Conservation (phyloP, 2,329 filamentous ascomycete species). For the Hypomyces perniciosus region DNA sequence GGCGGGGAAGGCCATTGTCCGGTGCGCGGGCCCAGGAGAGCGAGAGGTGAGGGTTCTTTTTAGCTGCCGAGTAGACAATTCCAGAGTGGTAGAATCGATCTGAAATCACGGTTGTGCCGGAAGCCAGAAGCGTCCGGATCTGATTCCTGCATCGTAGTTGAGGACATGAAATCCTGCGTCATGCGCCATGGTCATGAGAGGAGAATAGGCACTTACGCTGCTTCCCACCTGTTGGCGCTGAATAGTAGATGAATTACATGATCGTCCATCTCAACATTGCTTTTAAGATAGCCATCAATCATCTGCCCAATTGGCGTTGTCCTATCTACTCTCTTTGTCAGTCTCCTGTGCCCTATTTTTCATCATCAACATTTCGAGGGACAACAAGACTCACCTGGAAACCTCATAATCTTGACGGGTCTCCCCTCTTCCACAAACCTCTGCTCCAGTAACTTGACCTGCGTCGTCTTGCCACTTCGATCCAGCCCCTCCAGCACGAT, state of each 20-base stretch:
- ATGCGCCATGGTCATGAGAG: background rate
- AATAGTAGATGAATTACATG: constrained; percentile 88
- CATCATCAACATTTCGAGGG: background rate
- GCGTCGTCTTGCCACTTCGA: constrained; percentile 86
- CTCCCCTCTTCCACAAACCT: constrained; percentile 43
- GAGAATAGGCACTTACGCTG: constrained; percentile 38
- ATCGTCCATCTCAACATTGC: constrained; percentile 68
- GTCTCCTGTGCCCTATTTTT: background rate
- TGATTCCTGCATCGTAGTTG: constrained; percentile 33
- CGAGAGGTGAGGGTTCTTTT: constrained; percentile 62
- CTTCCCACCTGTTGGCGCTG: constrained; percentile 86
- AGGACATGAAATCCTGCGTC: too few species aligned
- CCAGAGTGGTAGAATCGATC: constrained; percentile 96
- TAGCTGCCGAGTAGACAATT: constrained; percentile 87
- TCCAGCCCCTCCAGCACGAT: constrained; percentile 86
- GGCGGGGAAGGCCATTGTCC: constrained; percentile 79
- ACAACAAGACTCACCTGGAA: constrained; percentile 43
- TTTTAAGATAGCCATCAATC: constrained; percentile 77
- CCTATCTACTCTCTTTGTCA: constrained; percentile 50
- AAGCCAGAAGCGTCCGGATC: constrained; percentile 49
- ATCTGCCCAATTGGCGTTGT: constrained; percentile 79
- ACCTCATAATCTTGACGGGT: constrained; percentile 48
- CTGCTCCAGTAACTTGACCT: constrained; percentile 65
- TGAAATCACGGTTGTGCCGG: constrained; percentile 71
- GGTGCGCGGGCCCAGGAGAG: constrained; percentile 78